These are phyloP conservation scores for Bryopsis sp. DNA, from an alignment of 139 green algal species.

Conservation along the genomic window DNA sequence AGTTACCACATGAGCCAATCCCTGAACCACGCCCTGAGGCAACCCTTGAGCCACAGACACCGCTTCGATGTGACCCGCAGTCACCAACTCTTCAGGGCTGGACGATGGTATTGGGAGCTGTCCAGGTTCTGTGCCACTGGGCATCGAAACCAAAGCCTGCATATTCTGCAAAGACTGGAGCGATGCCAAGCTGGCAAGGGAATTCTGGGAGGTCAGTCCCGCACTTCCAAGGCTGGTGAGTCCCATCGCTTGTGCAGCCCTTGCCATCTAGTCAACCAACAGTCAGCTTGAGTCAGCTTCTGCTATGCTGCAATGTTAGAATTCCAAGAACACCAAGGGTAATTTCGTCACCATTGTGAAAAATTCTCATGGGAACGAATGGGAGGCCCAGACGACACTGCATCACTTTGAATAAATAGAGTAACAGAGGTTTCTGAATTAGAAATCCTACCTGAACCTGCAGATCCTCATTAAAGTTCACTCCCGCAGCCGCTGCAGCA, in stretches of 20 bases:
- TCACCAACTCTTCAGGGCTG: slow-evolving; percentile 12
- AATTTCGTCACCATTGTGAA: too few relatives aligned
- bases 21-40: slow-evolving; percentile 14
- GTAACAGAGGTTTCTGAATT: too few relatives aligned
- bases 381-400: too few relatives aligned
- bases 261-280: too few relatives aligned
- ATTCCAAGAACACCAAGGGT: too few relatives aligned
- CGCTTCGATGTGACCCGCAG: slow-evolving; percentile 3
- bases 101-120: background rate
- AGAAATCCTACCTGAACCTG: too few relatives aligned
- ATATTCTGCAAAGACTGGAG: background rate
- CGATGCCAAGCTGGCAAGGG: background rate
- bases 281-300: too few relatives aligned
- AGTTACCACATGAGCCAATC: slow-evolving; percentile 14
- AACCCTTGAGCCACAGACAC: slow-evolving; percentile 15
- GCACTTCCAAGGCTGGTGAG: too few relatives aligned
- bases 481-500: background rate
- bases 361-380: too few relatives aligned
- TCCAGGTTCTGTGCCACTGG: background rate
- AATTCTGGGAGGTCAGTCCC: background rate
- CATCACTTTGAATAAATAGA: too few relatives aligned
- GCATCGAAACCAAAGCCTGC: background rate
- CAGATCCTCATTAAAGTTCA: background rate
- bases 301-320: too few relatives aligned
- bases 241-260: too few relatives aligned